Evolutionary conservation across 106 monocot species (phyloP).

Genomic region (Amphibolis antarctica): DNA sequence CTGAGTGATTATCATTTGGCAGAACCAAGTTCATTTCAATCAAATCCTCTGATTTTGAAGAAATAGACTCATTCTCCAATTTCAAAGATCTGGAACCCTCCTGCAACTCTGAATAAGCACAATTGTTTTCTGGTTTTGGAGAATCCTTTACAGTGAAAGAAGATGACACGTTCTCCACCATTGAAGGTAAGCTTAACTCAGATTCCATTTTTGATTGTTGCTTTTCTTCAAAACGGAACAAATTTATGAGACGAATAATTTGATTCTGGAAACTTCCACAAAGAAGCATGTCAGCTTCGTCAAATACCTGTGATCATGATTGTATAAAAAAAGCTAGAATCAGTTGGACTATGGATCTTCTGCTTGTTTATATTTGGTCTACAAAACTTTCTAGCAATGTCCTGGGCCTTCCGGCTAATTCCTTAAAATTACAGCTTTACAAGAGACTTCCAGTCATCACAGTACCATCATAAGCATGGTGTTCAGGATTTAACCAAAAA

Average conservation of each 20-base stretch:
- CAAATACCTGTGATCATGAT: conserved; percentile 56
- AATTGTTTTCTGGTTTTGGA: neutral
- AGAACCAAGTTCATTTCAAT: neutral
- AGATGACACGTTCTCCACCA: conserved; percentile 2
- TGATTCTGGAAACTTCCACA: conserved; percentile 97
- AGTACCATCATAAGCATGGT: too few relatives aligned
- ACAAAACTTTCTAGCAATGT: too few relatives aligned
- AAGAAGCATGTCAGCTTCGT: conserved; percentile 98
- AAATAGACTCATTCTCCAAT: neutral
- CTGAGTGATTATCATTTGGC: conserved; percentile 6
- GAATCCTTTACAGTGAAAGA: conserved; percentile 14
- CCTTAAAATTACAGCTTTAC: too few relatives aligned
- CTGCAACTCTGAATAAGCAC: neutral
- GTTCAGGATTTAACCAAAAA: too few relatives aligned
- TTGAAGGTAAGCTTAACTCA: conserved; percentile 6
- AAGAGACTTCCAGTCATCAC: too few relatives aligned
- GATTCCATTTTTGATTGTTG: conserved; percentile 39
- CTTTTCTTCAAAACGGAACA: conserved; percentile 93
- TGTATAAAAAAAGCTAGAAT: too few relatives aligned
- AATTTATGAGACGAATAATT: conserved; percentile 75
- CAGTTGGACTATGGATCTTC: too few relatives aligned
- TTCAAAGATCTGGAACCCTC: neutral
- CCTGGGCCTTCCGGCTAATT: too few relatives aligned
- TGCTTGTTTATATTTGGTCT: too few relatives aligned
- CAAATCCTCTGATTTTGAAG: neutral